Conservation (phyloP, 495 filamentous ascomycete genomes). For the Tuber brumale region DNA sequence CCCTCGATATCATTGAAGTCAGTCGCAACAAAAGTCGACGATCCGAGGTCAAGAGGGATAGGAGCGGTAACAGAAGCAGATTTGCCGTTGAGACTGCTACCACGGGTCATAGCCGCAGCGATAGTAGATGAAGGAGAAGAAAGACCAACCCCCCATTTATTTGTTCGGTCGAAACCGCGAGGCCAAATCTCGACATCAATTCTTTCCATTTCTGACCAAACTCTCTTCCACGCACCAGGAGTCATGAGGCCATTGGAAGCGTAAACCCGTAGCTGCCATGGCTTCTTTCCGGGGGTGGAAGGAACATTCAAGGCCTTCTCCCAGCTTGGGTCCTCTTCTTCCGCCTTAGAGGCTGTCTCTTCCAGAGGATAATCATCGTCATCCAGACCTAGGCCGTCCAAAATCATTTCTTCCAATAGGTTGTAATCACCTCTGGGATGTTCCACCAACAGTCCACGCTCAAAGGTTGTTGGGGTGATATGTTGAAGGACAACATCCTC, state of each 20-base stretch:
- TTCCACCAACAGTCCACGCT: conserved; percentile 76
- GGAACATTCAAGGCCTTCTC: conserved; percentile 36
- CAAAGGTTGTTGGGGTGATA: conserved; percentile 67
- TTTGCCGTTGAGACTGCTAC: conserved; percentile 24
- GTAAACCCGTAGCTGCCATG: conserved; percentile 83
- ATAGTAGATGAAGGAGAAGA: conserved; percentile 1
- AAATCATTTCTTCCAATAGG: conserved; percentile 80
- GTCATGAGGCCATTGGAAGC: conserved; percentile 91
- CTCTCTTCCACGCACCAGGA: conserved; percentile 83
- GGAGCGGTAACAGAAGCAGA: conserved; percentile 11
- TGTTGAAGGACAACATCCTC: conserved; percentile 61
- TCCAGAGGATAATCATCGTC: conserved; percentile 48
- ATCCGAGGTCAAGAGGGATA: conserved; percentile 4
- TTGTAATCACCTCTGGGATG: conserved; percentile 90
- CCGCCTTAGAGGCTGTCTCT: conserved; percentile 46
- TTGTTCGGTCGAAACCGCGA: conserved; percentile 44
- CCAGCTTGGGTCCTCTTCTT: conserved; percentile 48
- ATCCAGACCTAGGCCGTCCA: conserved; percentile 81
- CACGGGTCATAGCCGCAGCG: conserved; percentile 10
- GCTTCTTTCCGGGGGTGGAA: conserved; percentile 43
- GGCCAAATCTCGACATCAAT: conserved; percentile 88
- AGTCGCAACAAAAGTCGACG: not conserved
- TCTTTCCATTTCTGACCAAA: conserved; percentile 95
- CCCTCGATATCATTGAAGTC: not conserved
- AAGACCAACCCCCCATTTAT: not conserved